Evolutionary conservation across 108 stramenopile genomes (phyloP).

Genomic region (Fragilaria crotonensis): DNA sequence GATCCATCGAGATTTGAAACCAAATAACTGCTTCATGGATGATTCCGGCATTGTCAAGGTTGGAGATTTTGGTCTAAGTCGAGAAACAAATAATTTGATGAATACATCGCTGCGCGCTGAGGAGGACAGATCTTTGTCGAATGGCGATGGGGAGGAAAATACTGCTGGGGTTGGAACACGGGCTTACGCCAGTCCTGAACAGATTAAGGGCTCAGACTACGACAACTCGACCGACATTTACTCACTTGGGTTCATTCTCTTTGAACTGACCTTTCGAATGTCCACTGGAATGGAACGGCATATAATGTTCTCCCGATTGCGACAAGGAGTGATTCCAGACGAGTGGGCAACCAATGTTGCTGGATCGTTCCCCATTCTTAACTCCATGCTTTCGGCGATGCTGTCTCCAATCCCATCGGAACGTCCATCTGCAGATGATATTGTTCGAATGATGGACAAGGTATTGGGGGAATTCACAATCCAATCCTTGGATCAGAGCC

Average conservation of each 20-base stretch:
- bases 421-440: conserved; percentile 49
- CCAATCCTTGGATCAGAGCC: conserved; percentile 43
- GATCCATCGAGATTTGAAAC: conserved; percentile 95
- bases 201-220: conserved; percentile 84
- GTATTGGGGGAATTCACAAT: conserved; percentile 65
- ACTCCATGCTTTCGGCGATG: conserved; percentile 60
- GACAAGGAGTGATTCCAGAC: conserved; percentile 45
- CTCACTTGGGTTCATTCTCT: conserved; percentile 90
- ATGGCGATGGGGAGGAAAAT: conserved; percentile 32
- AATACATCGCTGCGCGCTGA: conserved; percentile 19
- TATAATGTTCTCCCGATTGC: conserved; percentile 33
- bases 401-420: conserved; percentile 46
- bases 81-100: too few relatives aligned
- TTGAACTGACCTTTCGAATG: conserved; percentile 92
- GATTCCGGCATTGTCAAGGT: conserved; percentile 71
- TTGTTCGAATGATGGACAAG: conserved; percentile 48
- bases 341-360: conserved; percentile 45
- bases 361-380: conserved; percentile 44
- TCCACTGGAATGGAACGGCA: conserved; percentile 77
- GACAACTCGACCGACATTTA: conserved; percentile 92
- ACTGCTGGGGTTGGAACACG: conserved; percentile 91
- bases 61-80: conserved; percentile 80
- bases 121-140: conserved; percentile 2
- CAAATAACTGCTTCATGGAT: conserved; percentile 85
- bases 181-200: conserved; percentile 90